phyloP scores from a whole-genome alignment of 176 grass and related monocot genomes.

The Dendrocalamus sinicus region DNA sequence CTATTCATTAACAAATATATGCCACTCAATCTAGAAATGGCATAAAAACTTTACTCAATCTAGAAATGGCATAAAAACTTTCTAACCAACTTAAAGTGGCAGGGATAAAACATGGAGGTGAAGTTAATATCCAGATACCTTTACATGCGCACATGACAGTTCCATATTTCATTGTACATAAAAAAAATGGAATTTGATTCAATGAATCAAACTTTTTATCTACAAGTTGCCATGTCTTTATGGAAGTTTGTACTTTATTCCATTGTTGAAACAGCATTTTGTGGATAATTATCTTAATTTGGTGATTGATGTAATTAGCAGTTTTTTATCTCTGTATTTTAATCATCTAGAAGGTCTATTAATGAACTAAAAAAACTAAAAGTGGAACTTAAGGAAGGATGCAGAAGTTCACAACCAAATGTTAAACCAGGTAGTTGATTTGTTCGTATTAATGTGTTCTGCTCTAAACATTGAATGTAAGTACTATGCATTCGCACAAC shows the following conservation, averaged over 20 bases:
- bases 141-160: neutral
- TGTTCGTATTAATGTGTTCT: neutral
- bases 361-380: neutral
- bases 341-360: neutral
- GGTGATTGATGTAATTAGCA: neutral
- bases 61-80: neutral
- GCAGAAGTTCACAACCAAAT: neutral
- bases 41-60: neutral
- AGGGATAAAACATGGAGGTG: neutral
- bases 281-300: neutral
- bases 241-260: neutral
- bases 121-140: neutral
- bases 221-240: neutral
- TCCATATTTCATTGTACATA: neutral
- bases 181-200: constrained; percentile 29
- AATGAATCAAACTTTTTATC: neutral
- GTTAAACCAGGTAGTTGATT: neutral
- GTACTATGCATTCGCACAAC: neutral
- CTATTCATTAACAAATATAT: neutral
- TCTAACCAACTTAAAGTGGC: neutral
- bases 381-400: neutral
- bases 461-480: neutral
- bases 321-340: neutral
- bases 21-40: neutral
- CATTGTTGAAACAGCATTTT: neutral